Evolutionary conservation across 2,329 filamentous ascomycete species (phyloP), one percentile per base, ranked within the genome.

Genomic region (Microsporum canis): DNA sequence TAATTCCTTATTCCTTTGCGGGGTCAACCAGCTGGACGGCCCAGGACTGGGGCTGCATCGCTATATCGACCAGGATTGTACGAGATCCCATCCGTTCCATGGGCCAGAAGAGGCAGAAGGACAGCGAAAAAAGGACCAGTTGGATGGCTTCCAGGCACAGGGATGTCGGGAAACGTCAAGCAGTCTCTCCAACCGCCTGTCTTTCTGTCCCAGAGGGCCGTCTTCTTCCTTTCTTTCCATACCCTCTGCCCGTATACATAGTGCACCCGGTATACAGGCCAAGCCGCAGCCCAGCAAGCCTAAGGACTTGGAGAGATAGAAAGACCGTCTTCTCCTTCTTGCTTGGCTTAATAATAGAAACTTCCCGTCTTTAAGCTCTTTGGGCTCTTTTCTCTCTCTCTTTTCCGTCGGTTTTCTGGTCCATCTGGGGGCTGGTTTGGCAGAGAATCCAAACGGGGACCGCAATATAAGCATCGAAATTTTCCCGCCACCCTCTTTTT

Each of bases 301-400:
- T 12, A 27, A 17, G n/a, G 3, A 43, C 39, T 43, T 43, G 39
- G 39, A 43, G 39, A 43, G n/a, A 12, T 41, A 1, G 14, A 27
- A 27, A 0, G 3, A 29, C 29, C 27, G 31, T 31, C 23, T 10
- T 31, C 2, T 12, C 23, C 8, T 31, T 36, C 3, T 12, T 31
- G 7, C 49, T 55, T 55, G 49, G 49, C 49, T 55, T 55, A 55
- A 55, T 55, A 55, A 55, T 55, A 55, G 49, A 36, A 55, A 55
- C 49, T 55, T 55, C 49, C 49, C 49, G 49, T 23, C 49, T 34
- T 14, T 55, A 55, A 55, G 49, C 49, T 55, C 29, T n/a, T 14
- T 3, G 10, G 29, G 49, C 49, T 29, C 34, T 8, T 34, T 47
- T 23, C 7, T 10, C 17, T 47, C 14, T 23, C 17, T 23, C 17